Base-by-base conservation (phyloP, 2,329 filamentous ascomycete species). In the Neocatenulostroma microsporum region DNA sequence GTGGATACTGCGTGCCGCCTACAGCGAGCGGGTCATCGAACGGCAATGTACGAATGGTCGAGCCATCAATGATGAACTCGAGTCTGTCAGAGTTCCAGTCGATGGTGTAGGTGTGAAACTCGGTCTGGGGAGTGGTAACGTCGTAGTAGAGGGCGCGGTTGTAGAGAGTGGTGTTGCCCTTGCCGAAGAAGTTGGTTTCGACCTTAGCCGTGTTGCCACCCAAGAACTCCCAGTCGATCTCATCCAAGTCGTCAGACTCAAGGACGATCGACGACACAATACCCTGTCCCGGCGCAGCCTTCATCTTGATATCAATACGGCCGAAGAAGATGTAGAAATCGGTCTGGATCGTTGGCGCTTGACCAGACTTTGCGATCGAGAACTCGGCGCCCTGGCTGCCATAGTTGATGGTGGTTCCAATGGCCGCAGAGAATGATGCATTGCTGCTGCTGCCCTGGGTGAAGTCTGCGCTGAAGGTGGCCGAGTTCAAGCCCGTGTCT, bases 211-310 rank as follows among this genome's bases (percentile, higher is more conserved):
- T 89, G 44, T 44, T 32, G 27, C 40, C 40, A 17, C 44, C 44
- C 12, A 46, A 20, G 17, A 34, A 48, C 37, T 46, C 42, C 37
- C 37, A 84, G 61, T 98, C 91, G 56, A 98, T 94, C 67, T 98
- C 91, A 62, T 98, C 91, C 26, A 95, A 74, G 54, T 77, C 76
- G 60, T 96, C 89, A 12, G 88, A 95, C 64, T 93, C 80, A 45
- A 98, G 69, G 8, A 98, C 86, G 12, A 93, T 74, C 29, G 86
- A 91, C 62, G 85, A 94, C 48, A 98, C 88, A 53, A 98, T 95
- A 40, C 91, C 91, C 6, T 76, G 79, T 7, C 91, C 91, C 0
- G 87, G 80, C 8, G 91, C 87, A 17, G 85, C 80, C 64, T 89
- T 87, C 69, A 95, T 73, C 25, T 77, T 80, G 48, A 89, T 76